Evolutionary conservation across 805 yeast genomes (phyloP), one percentile per base, ranked within the genome.

Genomic region (Deakozyma indianensis): DNA sequence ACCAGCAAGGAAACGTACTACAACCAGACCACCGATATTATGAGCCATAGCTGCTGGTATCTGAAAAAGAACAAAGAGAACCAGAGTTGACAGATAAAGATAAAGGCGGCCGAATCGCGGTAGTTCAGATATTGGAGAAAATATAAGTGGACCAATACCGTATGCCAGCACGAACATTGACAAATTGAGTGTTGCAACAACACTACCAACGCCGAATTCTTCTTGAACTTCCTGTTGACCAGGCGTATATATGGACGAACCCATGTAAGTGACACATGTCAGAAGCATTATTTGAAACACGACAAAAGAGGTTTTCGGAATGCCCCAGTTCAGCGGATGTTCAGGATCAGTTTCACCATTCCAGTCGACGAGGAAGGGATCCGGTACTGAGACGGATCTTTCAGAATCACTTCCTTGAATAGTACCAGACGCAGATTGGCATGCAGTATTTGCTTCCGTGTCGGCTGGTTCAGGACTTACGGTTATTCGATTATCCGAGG

Each of bases 191-290:
- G 71, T 62, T 0, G 78, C 74, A n/a, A 64, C 62, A 1, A 65
- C 66, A 27, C 62, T 59, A 3, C 70, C 57, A 7, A 70, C 63
- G 16, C 58, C 47, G 52, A 75, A 73, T 24, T 70, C 70, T 29
- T 60, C 60, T 60, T 62, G 67, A 28, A 78, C 59, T 22, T 63
- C 58, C 22, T 57, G 63, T 42, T 70, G 63, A 20, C 78, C 77
- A 0, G 83, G 80, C 0, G 81, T 69, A 52, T 69, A 74, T 28
- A 76, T 69, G 2, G 82, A 73, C 0, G 83, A 70, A 2, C 77
- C 80, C 69, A 75, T 70, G 53, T 77, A 78, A 0, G 74, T 72
- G 1, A 76, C 62, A 16, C 66, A 56, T 4, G 80, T 71, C 45
- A 75, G 59, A 14, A 74, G 40, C 52, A 72, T 65, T 18, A 73